Percentiles rank a stretch among this genome's conserved stretches.
Evolutionary conservation across 1,284 basidiomycete genomes (phyloP).

Genomic region (Albatrellus sp.): DNA sequence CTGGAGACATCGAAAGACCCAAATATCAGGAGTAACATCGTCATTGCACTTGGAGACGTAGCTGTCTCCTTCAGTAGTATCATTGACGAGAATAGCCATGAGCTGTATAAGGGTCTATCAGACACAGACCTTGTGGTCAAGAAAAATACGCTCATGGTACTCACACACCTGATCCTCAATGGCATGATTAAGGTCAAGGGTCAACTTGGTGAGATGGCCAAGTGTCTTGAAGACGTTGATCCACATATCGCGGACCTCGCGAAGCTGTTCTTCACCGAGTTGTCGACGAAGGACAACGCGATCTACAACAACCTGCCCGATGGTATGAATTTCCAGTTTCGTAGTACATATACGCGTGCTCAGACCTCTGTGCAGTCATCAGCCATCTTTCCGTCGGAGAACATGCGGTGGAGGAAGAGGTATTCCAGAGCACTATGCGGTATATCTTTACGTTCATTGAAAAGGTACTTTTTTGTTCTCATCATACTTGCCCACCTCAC

Average conservation of each 20-base stretch:
- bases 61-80: slow-evolving; percentile 94
- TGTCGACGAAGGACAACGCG: slow-evolving; percentile 97
- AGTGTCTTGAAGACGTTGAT: slow-evolving; percentile 94
- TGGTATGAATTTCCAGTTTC: slow-evolving; percentile 28
- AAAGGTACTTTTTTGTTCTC: slow-evolving; percentile 42
- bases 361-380: slow-evolving; percentile 54
- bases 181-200: slow-evolving; percentile 99
- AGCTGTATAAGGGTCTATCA: slow-evolving; percentile 87
- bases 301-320: slow-evolving; percentile 98
- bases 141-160: slow-evolving; percentile 98
- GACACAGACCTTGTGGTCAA: slow-evolving; percentile 86
- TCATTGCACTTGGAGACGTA: slow-evolving; percentile 94
- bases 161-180: slow-evolving; percentile 94
- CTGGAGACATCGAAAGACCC: slow-evolving; percentile 85
- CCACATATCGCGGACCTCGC: slow-evolving; percentile 84
- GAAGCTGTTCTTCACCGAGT: slow-evolving; percentile 92
- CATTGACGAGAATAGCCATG: slow-evolving; percentile 94
- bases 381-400: slow-evolving; percentile 87
- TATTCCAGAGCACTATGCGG: slow-evolving; percentile 86
- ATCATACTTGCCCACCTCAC: background rate
- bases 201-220: slow-evolving; percentile 98
- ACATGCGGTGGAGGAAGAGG: slow-evolving; percentile 90
- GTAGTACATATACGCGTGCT: background rate
- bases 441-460: slow-evolving; percentile 98
- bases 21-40: slow-evolving; percentile 88